phyloP scores from a whole-genome alignment of 2,329 filamentous ascomycete genomes.

The Rhynchosporium secalis region DNA sequence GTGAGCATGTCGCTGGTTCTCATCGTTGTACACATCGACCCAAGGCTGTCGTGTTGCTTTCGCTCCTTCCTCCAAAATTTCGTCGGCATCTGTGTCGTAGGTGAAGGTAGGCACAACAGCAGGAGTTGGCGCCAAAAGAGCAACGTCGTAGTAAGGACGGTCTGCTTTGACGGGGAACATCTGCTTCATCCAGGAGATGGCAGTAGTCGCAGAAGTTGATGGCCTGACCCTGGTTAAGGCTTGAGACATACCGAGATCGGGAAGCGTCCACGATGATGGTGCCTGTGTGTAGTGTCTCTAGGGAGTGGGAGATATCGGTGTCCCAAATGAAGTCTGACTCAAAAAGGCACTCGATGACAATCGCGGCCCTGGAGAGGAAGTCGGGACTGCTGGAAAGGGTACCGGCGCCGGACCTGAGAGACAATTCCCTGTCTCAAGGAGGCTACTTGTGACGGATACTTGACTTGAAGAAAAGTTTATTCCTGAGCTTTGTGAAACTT shows the following conservation, averaged over 20 bases:
- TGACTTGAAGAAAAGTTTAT: constrained; percentile 16
- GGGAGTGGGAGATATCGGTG: constrained; percentile 3
- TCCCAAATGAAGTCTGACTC: constrained; percentile 13
- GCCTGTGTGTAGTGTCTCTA: neutral
- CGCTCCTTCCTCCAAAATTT: constrained; percentile 25
- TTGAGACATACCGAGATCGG: constrained; percentile 16
- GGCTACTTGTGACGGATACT: constrained; percentile 10
- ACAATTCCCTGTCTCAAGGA: neutral
- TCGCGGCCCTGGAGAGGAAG: neutral
- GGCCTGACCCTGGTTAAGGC: constrained; percentile 57
- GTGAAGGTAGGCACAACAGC: constrained; percentile 22
- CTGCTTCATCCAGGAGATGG: constrained; percentile 55
- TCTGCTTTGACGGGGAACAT: constrained; percentile 15
- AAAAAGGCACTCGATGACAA: constrained; percentile 6
- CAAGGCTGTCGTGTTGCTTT: constrained; percentile 17
- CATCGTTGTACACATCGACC: constrained; percentile 14
- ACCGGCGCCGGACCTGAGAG: neutral
- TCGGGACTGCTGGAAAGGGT: neutral
- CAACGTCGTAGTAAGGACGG: constrained; percentile 22
- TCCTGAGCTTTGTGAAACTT: neutral
- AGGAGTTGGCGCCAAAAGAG: constrained; percentile 17
- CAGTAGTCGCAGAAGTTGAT: constrained; percentile 77
- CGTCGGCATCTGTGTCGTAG: constrained; percentile 14
- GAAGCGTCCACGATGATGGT: constrained; percentile 8
- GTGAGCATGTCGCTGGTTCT: constrained; percentile 12